These are phyloP conservation scores for Mycosphaerelloides madeirae DNA, from an alignment of 2,329 filamentous ascomycete genomes.

Conservation along the genomic window DNA sequence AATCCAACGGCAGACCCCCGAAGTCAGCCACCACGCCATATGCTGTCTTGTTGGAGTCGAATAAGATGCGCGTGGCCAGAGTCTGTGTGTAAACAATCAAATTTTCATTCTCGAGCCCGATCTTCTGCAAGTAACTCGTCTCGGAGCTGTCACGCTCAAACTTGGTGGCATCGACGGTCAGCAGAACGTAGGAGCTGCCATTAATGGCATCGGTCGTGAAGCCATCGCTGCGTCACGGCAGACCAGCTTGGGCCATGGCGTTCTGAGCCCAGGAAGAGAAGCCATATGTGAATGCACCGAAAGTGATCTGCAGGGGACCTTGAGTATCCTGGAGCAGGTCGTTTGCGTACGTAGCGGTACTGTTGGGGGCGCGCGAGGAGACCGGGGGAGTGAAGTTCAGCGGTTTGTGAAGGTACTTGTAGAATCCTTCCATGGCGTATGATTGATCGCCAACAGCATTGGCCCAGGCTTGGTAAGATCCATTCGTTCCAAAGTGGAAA, in stretches of 20 bases:
- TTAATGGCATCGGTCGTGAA: neutral
- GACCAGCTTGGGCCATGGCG: neutral
- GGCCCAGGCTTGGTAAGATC: constrained; percentile 32
- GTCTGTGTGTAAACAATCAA: constrained; percentile 21
- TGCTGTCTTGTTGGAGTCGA: constrained; percentile 28
- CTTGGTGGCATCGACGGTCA: neutral
- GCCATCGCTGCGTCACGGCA: neutral
- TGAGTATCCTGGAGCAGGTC: too few species aligned
- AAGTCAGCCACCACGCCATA: constrained; percentile 34
- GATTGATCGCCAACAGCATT: constrained; percentile 32
- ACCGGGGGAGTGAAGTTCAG: neutral
- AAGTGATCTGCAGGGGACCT: constrained; percentile 4
- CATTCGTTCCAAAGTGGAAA: constrained; percentile 29
- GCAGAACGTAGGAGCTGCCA: neutral
- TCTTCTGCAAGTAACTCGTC: constrained; percentile 6
- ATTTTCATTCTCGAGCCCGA: constrained; percentile 44
- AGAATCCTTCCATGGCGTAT: constrained; percentile 26
- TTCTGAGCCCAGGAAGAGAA: neutral
- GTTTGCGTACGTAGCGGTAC: neutral
- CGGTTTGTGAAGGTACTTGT: constrained; percentile 15
- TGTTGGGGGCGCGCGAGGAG: neutral
- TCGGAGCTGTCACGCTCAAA: constrained; percentile 5
- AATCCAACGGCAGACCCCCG: neutral
- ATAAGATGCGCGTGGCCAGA: constrained; percentile 29
- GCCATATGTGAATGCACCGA: neutral